Base-by-base conservation (phyloP, 768 basidiomycete species). In the Termitomyces sp. region DNA sequence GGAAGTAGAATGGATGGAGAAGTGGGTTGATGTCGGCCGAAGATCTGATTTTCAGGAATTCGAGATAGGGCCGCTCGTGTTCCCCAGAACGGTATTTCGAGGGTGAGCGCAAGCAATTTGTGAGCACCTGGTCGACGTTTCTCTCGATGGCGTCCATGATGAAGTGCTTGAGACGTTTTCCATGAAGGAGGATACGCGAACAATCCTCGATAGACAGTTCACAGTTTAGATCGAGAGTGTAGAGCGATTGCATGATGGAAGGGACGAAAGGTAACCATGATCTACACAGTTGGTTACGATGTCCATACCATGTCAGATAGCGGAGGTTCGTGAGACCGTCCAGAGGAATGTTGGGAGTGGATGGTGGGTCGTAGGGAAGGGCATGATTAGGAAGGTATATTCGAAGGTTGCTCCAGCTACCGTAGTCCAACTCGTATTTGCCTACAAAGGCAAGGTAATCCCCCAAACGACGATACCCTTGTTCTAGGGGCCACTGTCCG, bases 401-500 rank as follows among this genome's bases (percentile, higher is more conserved):
- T 13, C 54, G 39, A 8, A 55, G 44, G n/a, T 32, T 38, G 20
- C 13, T 60, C 59, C 59, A 60, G 52, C 52, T 48, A 20, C 59
- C 44, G 20, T 48, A 54, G 24, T 60, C 52, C 18, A 55, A 33
- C 38, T 55, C 50, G 24, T 60, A 24, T 22, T 16, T 48, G 35
- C 59, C 59, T 2, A 55, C 5, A 15, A 35, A 60, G 8, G 59
- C 32, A 28, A 60, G 52, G 24, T 55, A 60, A 11, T 60, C 52
- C 7, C 59, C 59, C n/a, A 60, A 42, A 32, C 59, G 59, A 46
- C 59, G 59, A 36, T 46, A 60, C 5, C 59, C 59, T 36, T 53
- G 13, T 35, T 53, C 35, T 12, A 35, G 40, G 3, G 42, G 44
- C 52, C 52, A 60, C 13, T 35, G 3, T 46, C 59, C 59, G 4